Base-by-base conservation (phyloP, 495 filamentous ascomycete species). In the Xylaria curta region DNA sequence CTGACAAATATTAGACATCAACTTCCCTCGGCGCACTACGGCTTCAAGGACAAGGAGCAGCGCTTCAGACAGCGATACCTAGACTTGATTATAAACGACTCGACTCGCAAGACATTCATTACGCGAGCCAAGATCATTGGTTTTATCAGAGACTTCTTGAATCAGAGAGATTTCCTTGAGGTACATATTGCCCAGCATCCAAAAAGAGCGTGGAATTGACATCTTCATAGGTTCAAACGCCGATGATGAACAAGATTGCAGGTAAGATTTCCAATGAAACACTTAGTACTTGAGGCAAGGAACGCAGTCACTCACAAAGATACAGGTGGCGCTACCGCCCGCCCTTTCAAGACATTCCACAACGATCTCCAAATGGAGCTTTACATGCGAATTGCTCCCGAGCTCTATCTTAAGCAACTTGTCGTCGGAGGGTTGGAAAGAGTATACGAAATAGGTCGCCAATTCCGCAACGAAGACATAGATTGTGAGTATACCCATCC, bases 221-320 rank as follows among this genome's bases (percentile, higher is more conserved):
- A 17, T 15, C 46, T 12, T 2, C 19, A 51, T 53, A 66, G 63
- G 94, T 98, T n/a, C 93, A 98, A 83, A 98, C 96, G 1, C 97
- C 97, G 10, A 97, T 98, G 89, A 93, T 99, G 91, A 97, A 97
- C 77, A 89, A 92, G 69, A 96, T 97, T 78, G 94, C 95, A 36
- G 96, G 66, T 67, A 56, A 56, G 49, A 53, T 17, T n/a, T 53
- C 31, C 15, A 66, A 19, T n/a, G 21, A 44, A 9, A n/a, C n/a
- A 56, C 0, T 21, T 56, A 1, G 13, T 9, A 54, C 47, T 28
- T 17, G 31, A 21, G 1, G 19, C 19, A 66, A 10, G 26, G 4
- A 54, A 56, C 21, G 24, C 10, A 9, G 6, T n/a, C 21, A 56
- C 33, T 56, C 31, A 56, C 51, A 31, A 36, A 36, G 12, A 46